These are phyloP conservation scores for Pinus albicaulis DNA, from an alignment of 75 land plant species.

Conservation along the genomic window DNA sequence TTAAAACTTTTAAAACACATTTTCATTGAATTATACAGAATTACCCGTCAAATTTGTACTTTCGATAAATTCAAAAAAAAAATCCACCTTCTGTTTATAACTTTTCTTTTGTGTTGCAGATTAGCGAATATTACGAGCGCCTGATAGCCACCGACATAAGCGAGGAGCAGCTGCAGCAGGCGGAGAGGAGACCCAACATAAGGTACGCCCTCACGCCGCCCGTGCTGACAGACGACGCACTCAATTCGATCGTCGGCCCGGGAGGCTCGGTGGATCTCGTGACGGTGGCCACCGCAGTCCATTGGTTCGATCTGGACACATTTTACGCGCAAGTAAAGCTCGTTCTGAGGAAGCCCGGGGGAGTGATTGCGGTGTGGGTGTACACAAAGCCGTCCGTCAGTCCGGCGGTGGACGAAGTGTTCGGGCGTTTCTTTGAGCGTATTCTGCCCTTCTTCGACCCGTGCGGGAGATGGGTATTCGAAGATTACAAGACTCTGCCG, in stretches of 20 bases:
- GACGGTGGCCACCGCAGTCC: slow-evolving; percentile 63
- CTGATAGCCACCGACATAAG: slow-evolving; percentile 83
- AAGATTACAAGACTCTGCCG: slow-evolving; percentile 40
- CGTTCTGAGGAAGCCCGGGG: slow-evolving; percentile 54
- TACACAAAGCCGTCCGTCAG: slow-evolving; percentile 39
- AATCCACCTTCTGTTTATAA: too few species aligned
- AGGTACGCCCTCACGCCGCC: slow-evolving; percentile 45
- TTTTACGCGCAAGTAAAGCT: slow-evolving; percentile 52
- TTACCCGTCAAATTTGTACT: too few species aligned
- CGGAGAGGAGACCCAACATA: slow-evolving; percentile 51
- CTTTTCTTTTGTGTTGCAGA: too few species aligned
- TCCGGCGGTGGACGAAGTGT: slow-evolving; percentile 39
- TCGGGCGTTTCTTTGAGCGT: neutral
- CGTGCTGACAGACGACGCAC: slow-evolving; percentile 23
- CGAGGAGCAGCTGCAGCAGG: slow-evolving; percentile 48
- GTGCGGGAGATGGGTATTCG: slow-evolving; percentile 28
- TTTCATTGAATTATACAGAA: too few species aligned
- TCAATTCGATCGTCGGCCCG: slow-evolving; percentile 24
- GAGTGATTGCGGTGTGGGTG: slow-evolving; percentile 82
- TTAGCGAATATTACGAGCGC: slow-evolving; percentile 28
- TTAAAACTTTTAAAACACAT: too few species aligned
- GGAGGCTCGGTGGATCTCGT: slow-evolving; percentile 53
- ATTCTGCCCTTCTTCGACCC: slow-evolving; percentile 41
- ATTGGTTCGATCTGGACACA: slow-evolving; percentile 71
- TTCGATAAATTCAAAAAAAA: too few species aligned